These are phyloP conservation scores for Exserohilum turcica DNA, from an alignment of 2,329 filamentous ascomycete species.

Conservation along the genomic window DNA sequence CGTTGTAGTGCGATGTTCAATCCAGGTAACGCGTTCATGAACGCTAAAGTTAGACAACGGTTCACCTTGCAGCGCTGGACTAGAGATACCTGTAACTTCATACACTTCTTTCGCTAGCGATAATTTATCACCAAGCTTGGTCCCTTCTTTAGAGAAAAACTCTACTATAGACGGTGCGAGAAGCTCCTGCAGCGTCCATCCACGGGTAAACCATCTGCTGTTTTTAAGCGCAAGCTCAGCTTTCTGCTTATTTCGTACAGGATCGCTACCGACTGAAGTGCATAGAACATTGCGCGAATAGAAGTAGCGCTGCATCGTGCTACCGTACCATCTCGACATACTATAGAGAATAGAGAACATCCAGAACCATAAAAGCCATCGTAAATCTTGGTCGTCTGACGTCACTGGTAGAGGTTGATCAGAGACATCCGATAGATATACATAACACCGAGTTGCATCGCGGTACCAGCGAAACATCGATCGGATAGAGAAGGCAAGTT, in stretches of 20 bases:
- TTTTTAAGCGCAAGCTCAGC: not conserved
- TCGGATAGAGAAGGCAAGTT: not conserved
- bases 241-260: not conserved
- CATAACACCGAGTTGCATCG: not conserved
- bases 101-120: not conserved
- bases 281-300: too few species aligned
- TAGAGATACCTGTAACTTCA: not conserved
- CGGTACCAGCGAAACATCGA: not conserved
- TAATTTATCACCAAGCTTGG: not conserved
- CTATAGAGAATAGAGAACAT: too few species aligned
- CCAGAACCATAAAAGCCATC: too few species aligned
- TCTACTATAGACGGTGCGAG: not conserved
- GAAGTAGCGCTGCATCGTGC: too few species aligned
- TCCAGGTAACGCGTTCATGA: constrained; percentile 1
- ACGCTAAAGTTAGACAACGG: constrained; percentile 6
- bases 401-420: too few species aligned
- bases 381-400: too few species aligned
- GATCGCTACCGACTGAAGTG: too few species aligned
- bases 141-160: not conserved
- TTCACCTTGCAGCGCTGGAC: not conserved
- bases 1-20: not conserved
- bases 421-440: not conserved
- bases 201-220: not conserved
- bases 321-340: too few species aligned
- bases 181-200: not conserved